Conservation (phyloP, 257 asterid genomes). For the Solanum pennellii region DNA sequence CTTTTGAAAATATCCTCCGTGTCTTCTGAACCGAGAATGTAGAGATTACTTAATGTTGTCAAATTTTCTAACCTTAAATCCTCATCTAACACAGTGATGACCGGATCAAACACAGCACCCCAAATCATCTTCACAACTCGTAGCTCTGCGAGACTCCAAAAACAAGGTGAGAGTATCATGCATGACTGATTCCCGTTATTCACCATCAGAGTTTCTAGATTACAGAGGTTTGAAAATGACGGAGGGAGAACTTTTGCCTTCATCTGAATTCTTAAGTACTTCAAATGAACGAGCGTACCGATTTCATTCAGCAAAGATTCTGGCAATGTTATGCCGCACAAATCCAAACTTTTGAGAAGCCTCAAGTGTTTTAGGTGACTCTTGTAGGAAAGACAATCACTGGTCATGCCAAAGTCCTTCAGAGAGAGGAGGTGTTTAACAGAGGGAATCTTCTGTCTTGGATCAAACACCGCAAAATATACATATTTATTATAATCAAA, state of each 20-base stretch:
- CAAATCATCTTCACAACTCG: neutral
- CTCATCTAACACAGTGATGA: neutral
- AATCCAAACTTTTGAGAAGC: neutral
- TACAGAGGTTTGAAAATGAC: neutral
- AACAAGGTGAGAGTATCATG: neutral
- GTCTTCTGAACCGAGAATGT: neutral
- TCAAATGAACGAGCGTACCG: neutral
- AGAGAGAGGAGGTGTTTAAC: neutral
- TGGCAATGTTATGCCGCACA: fast-evolving
- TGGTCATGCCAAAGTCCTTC: neutral
- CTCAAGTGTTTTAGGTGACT: neutral
- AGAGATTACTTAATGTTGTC: neutral
- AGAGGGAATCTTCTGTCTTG: neutral
- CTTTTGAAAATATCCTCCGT: too few relatives aligned
- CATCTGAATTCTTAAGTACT: neutral
- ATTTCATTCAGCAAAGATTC: too few relatives aligned
- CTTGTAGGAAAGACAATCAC: fast-evolving
- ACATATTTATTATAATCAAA: fast-evolving
- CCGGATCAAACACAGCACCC: too few relatives aligned
- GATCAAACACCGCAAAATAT: too few relatives aligned
- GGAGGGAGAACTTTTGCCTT: neutral
- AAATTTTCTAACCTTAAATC: neutral
- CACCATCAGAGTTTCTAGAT: neutral
- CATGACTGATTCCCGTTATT: fast-evolving
- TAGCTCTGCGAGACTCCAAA: neutral